These are phyloP conservation scores for Aspergillus kassunensis DNA, from an alignment of 495 filamentous ascomycete species.

Conservation along the genomic window DNA sequence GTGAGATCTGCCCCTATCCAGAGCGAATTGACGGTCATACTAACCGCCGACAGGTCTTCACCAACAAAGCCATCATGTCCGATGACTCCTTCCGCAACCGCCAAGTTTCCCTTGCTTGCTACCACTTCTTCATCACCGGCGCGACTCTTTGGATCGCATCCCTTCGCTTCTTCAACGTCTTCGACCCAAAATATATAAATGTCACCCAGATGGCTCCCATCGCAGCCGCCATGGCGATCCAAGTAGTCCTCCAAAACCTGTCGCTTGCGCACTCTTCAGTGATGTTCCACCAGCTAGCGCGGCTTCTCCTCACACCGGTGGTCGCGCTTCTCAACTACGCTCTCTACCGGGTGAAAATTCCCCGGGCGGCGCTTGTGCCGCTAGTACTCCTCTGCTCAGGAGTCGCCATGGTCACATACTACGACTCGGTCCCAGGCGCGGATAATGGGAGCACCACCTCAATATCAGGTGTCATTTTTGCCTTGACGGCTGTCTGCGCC, in stretches of 20 bases:
- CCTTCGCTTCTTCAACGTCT: slow-evolving; percentile 56
- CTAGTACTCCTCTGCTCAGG: slow-evolving; percentile 64
- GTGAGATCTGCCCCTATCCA: neutral
- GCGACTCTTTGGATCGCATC: slow-evolving; percentile 62
- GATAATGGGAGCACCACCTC: slow-evolving; percentile 47
- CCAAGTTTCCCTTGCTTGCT: slow-evolving; percentile 66
- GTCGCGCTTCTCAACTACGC: slow-evolving; percentile 64
- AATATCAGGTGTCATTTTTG: slow-evolving; percentile 56
- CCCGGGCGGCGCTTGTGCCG: slow-evolving; percentile 37
- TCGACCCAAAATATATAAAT: slow-evolving; percentile 51
- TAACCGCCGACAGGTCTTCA: slow-evolving; percentile 56
- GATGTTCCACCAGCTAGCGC: slow-evolving; percentile 71
- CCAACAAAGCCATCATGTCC: slow-evolving; percentile 72
- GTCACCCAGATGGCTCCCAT: slow-evolving; percentile 60
- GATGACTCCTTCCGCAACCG: slow-evolving; percentile 59
- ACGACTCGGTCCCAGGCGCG: slow-evolving; percentile 54
- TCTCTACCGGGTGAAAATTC: slow-evolving; percentile 58
- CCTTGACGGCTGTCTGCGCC: slow-evolving; percentile 58
- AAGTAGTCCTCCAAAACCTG: slow-evolving; percentile 72
- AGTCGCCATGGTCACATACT: slow-evolving; percentile 68
- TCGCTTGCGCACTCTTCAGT: slow-evolving; percentile 68
- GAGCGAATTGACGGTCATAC: neutral
- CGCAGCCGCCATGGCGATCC: slow-evolving; percentile 62
- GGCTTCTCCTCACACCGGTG: slow-evolving; percentile 66
- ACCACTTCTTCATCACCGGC: slow-evolving; percentile 71